These are phyloP conservation scores for Populus deltoides DNA, from an alignment of 345 rosid species.

Conservation along the genomic window DNA sequence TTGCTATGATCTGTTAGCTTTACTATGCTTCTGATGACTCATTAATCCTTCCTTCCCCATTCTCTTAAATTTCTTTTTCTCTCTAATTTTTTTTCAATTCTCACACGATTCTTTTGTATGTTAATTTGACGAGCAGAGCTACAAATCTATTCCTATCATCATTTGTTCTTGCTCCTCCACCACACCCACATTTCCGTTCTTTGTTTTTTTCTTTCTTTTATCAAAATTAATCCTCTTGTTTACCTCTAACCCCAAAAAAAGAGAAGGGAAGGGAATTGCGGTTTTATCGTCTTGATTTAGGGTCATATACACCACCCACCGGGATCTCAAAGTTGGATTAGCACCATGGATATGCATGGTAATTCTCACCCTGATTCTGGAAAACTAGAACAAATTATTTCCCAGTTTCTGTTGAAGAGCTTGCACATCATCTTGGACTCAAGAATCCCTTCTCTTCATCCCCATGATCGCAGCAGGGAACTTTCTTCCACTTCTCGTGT, in stretches of 20 bases:
- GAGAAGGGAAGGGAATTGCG: neutral
- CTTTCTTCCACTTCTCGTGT: constrained; percentile 36
- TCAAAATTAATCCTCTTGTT: neutral
- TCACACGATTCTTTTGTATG: neutral
- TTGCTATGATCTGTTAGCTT: neutral
- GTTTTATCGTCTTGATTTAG: neutral
- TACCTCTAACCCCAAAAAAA: neutral
- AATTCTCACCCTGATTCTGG: constrained; percentile 38
- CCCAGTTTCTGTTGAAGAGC: constrained; percentile 72
- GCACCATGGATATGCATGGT: constrained; percentile 41
- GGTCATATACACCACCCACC: neutral
- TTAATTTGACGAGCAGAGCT: neutral
- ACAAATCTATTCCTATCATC: neutral
- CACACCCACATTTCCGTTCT: neutral
- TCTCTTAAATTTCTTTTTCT: neutral
- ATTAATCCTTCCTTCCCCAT: neutral
- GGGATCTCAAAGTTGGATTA: neutral
- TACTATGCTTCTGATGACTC: neutral
- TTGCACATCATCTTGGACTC: constrained; percentile 73
- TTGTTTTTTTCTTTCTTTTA: neutral
- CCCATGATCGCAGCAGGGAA: constrained; percentile 35
- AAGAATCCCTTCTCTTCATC: constrained; percentile 69
- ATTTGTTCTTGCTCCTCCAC: neutral
- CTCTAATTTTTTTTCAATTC: neutral
- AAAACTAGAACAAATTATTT: constrained; percentile 67